Base-by-base conservation (phyloP, 495 filamentous ascomycete genomes). In the Tuber melanosporum region DNA sequence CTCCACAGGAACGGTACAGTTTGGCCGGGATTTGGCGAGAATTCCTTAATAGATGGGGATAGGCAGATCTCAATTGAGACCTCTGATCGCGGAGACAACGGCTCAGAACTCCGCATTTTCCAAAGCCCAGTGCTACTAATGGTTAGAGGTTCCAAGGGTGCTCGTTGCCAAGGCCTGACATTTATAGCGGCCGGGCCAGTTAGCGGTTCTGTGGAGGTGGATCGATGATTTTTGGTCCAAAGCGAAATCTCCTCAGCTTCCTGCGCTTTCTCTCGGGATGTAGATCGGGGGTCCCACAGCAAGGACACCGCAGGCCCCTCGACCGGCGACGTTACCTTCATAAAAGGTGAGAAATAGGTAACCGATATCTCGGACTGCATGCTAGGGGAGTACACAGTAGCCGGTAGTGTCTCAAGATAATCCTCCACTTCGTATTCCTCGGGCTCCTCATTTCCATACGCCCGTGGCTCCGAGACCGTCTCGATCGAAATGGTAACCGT, bases 301-400 rank as follows among this genome's bases (percentile, higher is more conserved):
- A 66, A 17, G 10, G 57, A 66, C 14, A 17, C 57, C 7, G 26
- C 10, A 12, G 57, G n/a, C 4, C 8, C 6, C 22, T 32, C 22
- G 26, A 7, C 57, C 26, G 57, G 57, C 26, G 26, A 36, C 26
- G 0, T 26, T 17, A 66, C 14, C 14, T 6, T 17, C 57, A 66
- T 36, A 32, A 26, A 66, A 36, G 57, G 57, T 4, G 57, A 66
- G 26, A 66, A 66, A 32, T 26, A 36, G 12, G n/a, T 8, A 66
- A 32, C 26, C n/a, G 57, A 66, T 66, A 66, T 6, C 57, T 77
- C 57, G 42, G 78, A 79, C 10, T 15, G 73, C 39, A 71, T 46
- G 32, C 73, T 80, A 2, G 78, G 78, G 52, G 62, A 76, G 42
- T 82, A 82, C 62, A 82, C 71, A 10, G 71, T 82, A 32, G 74